Percentiles rank a stretch among this genome's conserved stretches.
These are phyloP conservation scores for Wickerhamiella sorbophila DNA, from an alignment of 805 yeast genomes.

Conservation along the genomic window DNA sequence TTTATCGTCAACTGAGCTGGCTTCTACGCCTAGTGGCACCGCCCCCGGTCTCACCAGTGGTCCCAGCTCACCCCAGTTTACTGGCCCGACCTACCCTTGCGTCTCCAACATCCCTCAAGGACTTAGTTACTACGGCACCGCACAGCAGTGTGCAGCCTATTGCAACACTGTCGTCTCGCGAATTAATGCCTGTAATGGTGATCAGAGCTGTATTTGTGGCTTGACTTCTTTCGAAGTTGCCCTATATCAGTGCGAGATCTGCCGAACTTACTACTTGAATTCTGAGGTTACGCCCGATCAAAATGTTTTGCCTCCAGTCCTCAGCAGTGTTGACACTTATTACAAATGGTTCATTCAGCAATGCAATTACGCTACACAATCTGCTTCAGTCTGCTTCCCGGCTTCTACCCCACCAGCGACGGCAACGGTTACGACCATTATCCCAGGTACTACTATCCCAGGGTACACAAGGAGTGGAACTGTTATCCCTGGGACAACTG, in stretches of 20 bases:
- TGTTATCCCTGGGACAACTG: neutral
- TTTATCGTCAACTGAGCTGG: constrained; percentile 27
- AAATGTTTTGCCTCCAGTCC: constrained; percentile 4
- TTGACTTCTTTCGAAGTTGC: constrained; percentile 6
- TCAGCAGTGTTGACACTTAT: constrained; percentile 6
- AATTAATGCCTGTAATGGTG: neutral
- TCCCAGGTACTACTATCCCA: neutral
- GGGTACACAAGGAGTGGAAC: neutral
- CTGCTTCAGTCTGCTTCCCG: constrained; percentile 9
- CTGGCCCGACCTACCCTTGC: constrained; percentile 6
- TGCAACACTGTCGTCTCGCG: constrained; percentile 7
- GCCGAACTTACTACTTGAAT: constrained; percentile 10
- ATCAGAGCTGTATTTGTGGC: constrained; percentile 3
- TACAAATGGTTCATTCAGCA: constrained; percentile 5
- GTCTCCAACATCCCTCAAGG: constrained; percentile 9
- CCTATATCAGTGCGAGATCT: constrained; percentile 10
- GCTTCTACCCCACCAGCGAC: neutral
- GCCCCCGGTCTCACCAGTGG: constrained; percentile 25
- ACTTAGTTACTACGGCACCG: constrained; percentile 6
- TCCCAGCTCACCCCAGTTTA: constrained; percentile 2
- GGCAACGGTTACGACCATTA: neutral
- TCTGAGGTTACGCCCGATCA: constrained; percentile 3
- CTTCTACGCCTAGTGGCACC: constrained; percentile 26
- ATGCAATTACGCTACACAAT: constrained; percentile 7
- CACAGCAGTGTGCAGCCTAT: constrained; percentile 7